Evolutionary conservation across 2,329 filamentous ascomycete genomes (phyloP), one percentile per base, ranked within the genome.

Genomic region (Fusarium sp.): DNA sequence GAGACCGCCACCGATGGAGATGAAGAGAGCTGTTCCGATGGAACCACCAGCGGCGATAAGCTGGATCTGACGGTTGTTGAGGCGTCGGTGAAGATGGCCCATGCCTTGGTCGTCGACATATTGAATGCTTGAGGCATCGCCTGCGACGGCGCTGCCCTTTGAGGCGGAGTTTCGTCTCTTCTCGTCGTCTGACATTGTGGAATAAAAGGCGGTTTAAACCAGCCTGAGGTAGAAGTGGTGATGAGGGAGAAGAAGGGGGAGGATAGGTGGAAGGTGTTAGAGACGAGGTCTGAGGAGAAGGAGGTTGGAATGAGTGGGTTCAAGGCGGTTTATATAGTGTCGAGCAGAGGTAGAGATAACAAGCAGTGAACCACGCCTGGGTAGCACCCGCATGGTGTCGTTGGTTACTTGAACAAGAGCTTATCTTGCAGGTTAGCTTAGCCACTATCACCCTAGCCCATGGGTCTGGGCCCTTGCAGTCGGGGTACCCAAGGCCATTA

Each of bases 1-100:
- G 27, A 72, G 70, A 52, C 70, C 70, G 8, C 70, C 70, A 60
- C 70, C 70, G 53, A 72, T 72, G 45, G 70, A 73, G 65, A 72
- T 72, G 66, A 72, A 72, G 38, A 72, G 70, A 50, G 70, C 70
- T 17, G 70, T 72, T 57, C 70, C 70, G 29, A 72, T 73, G 22
- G 70, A 72, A 20, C 70, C 70, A 60, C 70, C 70, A 2, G 70
- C 70, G n/a, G 70, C 70, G 41, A 72, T 72, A 52, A 87, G 76
- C 70, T 73, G 71, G 67, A 73, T 71, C 59, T 73, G 71, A 39
- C 71, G 62, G 57, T 73, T 73, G 39, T 64, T 64, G 31, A 73
- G 71, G 29, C 71, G 45, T 22, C 71, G 58, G 18, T 73, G 71
- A 22, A 73, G 71, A 33, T 74, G 66, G 20, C 71, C 71, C 70